Evolutionary conservation across 179 eudicot genomes (phyloP).

Genomic region (Spinacia oleracea): DNA sequence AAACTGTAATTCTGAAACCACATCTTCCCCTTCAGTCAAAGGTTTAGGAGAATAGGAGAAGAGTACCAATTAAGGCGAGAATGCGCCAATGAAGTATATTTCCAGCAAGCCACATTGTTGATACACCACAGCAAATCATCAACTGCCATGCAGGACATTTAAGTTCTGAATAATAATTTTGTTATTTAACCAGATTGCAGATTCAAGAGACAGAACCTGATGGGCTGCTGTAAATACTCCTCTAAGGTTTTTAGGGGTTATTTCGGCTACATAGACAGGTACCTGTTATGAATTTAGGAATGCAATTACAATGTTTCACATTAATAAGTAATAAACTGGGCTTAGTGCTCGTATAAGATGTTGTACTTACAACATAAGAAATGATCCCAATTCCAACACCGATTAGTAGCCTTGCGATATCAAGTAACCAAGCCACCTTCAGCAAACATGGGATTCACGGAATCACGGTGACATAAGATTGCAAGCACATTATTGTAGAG

Average conservation of each 20-base stretch:
- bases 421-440: conserved; percentile 70
- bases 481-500: not conserved
- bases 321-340: not conserved
- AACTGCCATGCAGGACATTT: conserved; percentile 49
- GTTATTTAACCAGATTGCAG: not conserved
- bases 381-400: conserved; percentile 82
- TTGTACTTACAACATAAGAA: conserved; percentile 64
- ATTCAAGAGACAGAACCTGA: conserved; percentile 48
- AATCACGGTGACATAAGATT: not conserved
- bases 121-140: conserved; percentile 81
- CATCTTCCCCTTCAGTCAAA: not conserved
- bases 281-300: conserved; percentile 45
- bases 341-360: not conserved
- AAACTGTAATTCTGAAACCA: conserved; percentile 5
- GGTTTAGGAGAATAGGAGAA: not conserved
- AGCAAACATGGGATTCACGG: conserved; percentile 22
- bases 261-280: conserved; percentile 87
- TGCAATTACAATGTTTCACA: not conserved
- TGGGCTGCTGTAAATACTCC: conserved; percentile 73
- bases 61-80: conserved; percentile 63
- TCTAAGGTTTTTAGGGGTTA: conserved; percentile 82
- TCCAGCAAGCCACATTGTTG: conserved; percentile 66
- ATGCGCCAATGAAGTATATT: conserved; percentile 67
- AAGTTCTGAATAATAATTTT: conserved; percentile 5
- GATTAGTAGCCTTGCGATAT: conserved; percentile 58